Evolutionary conservation across 2,329 filamentous ascomycete species (phyloP), one percentile per base, ranked within the genome.

Genomic region (Chlorencoelia australis): DNA sequence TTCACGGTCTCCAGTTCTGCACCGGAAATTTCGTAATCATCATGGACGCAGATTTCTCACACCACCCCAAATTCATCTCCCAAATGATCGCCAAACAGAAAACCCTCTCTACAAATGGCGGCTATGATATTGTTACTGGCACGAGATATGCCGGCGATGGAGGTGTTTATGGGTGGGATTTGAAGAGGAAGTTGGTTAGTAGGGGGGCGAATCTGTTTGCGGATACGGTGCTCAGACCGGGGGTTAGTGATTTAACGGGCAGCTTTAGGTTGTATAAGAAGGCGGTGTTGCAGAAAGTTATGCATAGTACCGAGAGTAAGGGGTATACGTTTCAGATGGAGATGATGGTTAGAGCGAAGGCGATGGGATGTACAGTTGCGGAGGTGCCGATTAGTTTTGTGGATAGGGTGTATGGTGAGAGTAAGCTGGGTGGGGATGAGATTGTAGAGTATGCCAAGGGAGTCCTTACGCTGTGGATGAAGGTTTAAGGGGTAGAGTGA

Each of bases 321-420:
- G 91, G 91, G 3, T 98, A 96, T 61, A 89, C 83, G 26, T 98
- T 98, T 71, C 91, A 98, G 75, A 98, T 98, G 91, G 89, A 95
- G 71, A 82, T 98, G 78, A 96, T 95, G 80, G 89, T 96, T 7
- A 73, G 88, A 44, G 91, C 91, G 21, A 95, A 95, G 75, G 84
- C 82, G 11, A 88, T 95, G 84, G 89, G 91, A 1, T 94, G 76
- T 66, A 83, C 79, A 24, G 89, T 98, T 20, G 85, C 84, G 11
- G 91, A 98, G 69, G 89, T 94, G 43, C 91, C 91, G 9, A 98
- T 98, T 50, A 84, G 76, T 16, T 98, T 98, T 60, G 91, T 96
- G 26, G 93, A 98, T 61, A 77, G 91, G 39, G 63, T 98, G 30
- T 98, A 94, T 59, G 91, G 91, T 20, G 89, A 94, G 67, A 87